Conservation (phyloP, 2,329 filamentous ascomycete species). For the Calonectria pseudoturangicola region DNA sequence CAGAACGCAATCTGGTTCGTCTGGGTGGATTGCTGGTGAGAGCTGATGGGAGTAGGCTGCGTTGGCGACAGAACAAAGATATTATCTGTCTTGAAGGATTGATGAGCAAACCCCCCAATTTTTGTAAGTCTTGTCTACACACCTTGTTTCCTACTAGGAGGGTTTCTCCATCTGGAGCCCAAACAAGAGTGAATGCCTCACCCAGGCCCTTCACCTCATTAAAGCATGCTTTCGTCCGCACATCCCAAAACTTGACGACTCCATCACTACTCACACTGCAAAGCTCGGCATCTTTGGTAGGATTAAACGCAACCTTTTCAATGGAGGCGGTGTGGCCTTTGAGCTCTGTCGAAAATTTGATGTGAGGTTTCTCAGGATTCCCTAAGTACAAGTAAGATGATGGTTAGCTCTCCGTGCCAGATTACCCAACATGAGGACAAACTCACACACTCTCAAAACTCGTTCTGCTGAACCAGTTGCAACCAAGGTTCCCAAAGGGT, state of each 20-base stretch:
- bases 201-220: constrained; percentile 81
- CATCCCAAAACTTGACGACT: constrained; percentile 87
- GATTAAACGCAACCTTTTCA: constrained; percentile 87
- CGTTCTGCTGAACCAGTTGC: constrained; percentile 86
- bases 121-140: constrained; percentile 47
- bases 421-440: not conserved
- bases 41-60: constrained; percentile 72
- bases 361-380: constrained; percentile 85
- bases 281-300: constrained; percentile 84
- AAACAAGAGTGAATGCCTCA: constrained; percentile 82
- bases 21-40: constrained; percentile 77
- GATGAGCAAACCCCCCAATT: not conserved
- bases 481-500: constrained; percentile 86
- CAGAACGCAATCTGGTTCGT: constrained; percentile 86
- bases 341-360: constrained; percentile 85
- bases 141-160: constrained; percentile 85
- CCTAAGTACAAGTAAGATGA: constrained; percentile 60
- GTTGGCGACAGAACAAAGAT: constrained; percentile 78
- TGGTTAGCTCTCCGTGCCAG: constrained; percentile 9
- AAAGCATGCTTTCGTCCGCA: constrained; percentile 81
- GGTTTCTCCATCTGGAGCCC: constrained; percentile 82
- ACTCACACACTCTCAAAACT: constrained; percentile 83
- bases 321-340: constrained; percentile 79
- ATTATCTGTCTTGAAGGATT: constrained; percentile 71
- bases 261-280: constrained; percentile 85